A percentile compares a stretch with the other conserved stretches of the same genome.
Evolutionary conservation across 208 protist species (phyloP).

Genomic region (Phytomonas sp.): DNA sequence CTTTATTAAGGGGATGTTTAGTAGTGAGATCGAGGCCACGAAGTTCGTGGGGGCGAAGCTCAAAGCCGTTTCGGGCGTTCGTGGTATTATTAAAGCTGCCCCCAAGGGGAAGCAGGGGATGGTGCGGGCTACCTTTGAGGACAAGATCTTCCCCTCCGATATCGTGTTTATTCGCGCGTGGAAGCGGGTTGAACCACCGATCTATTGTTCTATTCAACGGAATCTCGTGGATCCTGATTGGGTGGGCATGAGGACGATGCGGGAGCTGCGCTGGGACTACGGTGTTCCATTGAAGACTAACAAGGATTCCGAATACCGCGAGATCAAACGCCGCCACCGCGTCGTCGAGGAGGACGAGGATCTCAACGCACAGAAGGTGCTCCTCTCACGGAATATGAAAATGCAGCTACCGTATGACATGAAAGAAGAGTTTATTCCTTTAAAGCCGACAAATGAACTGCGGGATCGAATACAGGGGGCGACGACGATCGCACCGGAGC

Average conservation of each 20-base stretch:
- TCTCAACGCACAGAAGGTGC: conserved; percentile 27
- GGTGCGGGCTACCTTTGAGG: conserved; percentile 99
- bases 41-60: conserved; percentile 98
- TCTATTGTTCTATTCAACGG: conserved; percentile 96
- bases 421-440: conserved; percentile 87
- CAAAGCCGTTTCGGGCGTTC: conserved; percentile 97
- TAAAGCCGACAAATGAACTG: conserved; percentile 42
- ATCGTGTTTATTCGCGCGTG: conserved; percentile 99
- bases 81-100: conserved; percentile 98
- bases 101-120: conserved; percentile 87
- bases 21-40: conserved; percentile 89
- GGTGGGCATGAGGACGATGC: conserved; percentile 81
- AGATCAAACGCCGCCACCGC: conserved; percentile 78
- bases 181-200: conserved; percentile 91
- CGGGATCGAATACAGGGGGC: conserved; percentile 67
- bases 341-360: conserved; percentile 41
- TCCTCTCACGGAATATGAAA: conserved; percentile 75
- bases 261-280: conserved; percentile 74
- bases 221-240: conserved; percentile 85
- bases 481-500: conserved; percentile 67
- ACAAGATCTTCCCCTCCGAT: conserved; percentile 97
- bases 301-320: conserved; percentile 71
- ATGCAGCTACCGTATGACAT: conserved; percentile 83
- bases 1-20: conserved; percentile 97
- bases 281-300: conserved; percentile 38